A percentile compares a stretch with the other conserved stretches of the same genome.
These are phyloP conservation scores for Jaapia argillacea DNA, from an alignment of 768 basidiomycete genomes.

Conservation along the genomic window DNA sequence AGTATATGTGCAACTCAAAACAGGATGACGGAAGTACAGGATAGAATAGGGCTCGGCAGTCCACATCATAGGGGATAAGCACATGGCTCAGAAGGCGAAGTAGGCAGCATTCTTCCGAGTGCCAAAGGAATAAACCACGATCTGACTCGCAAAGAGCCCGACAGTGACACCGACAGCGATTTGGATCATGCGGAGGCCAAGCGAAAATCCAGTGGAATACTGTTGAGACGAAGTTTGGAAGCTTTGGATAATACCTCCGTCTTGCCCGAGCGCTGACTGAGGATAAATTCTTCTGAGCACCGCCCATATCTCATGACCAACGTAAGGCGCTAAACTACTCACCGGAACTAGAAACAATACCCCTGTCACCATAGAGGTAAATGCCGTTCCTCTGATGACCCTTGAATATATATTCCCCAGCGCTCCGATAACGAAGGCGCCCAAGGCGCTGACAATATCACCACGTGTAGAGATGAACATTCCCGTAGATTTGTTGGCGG, in stretches of 20 bases:
- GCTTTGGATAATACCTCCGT: slow-evolving; percentile 55
- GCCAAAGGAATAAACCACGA: slow-evolving; percentile 70
- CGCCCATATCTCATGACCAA: background rate
- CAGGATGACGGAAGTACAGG: too few relatives aligned
- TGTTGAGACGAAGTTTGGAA: slow-evolving; percentile 53
- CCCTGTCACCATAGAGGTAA: slow-evolving; percentile 89
- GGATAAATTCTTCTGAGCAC: slow-evolving; percentile 2
- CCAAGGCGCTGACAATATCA: slow-evolving; percentile 69
- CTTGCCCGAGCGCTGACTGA: slow-evolving; percentile 69
- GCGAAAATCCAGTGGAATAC: slow-evolving; percentile 68
- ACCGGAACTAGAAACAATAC: slow-evolving; percentile 87
- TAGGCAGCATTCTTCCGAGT: slow-evolving; percentile 62
- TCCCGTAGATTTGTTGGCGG: slow-evolving; percentile 57
- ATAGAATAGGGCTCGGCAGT: too few relatives aligned
- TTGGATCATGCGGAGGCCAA: slow-evolving; percentile 76
- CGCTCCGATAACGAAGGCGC: slow-evolving; percentile 70
- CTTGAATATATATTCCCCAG: slow-evolving; percentile 79
- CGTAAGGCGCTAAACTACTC: slow-evolving; percentile 23
- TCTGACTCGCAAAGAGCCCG: slow-evolving; percentile 74
- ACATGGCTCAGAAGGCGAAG: slow-evolving; percentile 74
- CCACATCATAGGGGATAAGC: too few relatives aligned
- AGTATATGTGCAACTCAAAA: too few relatives aligned
- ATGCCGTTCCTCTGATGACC: slow-evolving; percentile 68
- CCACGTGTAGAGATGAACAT: slow-evolving; percentile 52
- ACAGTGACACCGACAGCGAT: slow-evolving; percentile 82